Evolutionary conservation across 1,284 basidiomycete genomes (phyloP), one percentile per base, ranked within the genome.

Genomic region (Phaffia rhodozyma): DNA sequence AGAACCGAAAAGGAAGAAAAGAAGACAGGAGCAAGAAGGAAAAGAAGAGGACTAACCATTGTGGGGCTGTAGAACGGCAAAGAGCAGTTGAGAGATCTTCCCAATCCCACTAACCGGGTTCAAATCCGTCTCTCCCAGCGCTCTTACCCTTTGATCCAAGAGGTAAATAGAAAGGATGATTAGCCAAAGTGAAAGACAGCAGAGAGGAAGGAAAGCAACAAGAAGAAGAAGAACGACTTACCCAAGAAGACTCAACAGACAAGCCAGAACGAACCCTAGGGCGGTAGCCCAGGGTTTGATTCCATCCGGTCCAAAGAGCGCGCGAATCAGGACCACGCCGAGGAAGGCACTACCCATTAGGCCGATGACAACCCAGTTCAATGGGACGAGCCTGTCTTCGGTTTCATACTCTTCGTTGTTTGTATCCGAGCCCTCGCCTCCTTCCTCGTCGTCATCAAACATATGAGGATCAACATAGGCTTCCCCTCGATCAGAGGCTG

Each of bases 231-330:
- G 56, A 21, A 34, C 48, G 20, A 75, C 83, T 66, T 68, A 89
- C 88, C 90, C 93, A 58, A 97, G 83, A 61, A 97, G 79, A 71
- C 89, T 89, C 68, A 97, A 77, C 67, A 93, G 74, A 51, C 85
- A 86, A 13, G 93, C 92, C 67, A 94, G 79, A 0, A 85, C 75
- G 70, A 92, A 89, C 11, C 89, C 91, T 48, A 93, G 75, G 21
- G 91, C 74, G 0, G 90, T 94, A 1, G 92, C 92, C 91, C 91
- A 97, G 20, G 91, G 89, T 69, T 87, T 87, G 72, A 97, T 96
- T 1, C 89, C 89, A 67, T 94, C 86, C 56, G 83, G 74, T 3
- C 91, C 91, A 72, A 97, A 97, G 3, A 96, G 85, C 6, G 82
- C 62, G 85, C 88, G 91, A 1, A 97, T 89, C 25, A 94, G 78